A percentile compares a stretch with the other conserved stretches of the same genome.
phyloP scores from a whole-genome alignment of 1,139 yeast species.

The Ogataea hybrid region DNA sequence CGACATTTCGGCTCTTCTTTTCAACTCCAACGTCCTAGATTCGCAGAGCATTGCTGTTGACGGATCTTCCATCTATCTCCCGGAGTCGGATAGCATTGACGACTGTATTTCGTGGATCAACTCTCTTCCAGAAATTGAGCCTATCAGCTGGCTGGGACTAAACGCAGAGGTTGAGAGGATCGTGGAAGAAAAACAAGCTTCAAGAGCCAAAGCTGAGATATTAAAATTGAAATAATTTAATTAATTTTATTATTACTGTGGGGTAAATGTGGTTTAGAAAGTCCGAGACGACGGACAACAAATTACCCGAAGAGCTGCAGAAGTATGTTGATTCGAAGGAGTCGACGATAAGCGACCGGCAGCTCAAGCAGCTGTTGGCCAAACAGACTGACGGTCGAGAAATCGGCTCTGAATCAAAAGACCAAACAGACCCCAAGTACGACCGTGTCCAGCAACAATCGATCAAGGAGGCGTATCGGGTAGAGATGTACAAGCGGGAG shows the following conservation, averaged over 20 bases:
- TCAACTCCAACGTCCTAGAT: constrained; percentile 38
- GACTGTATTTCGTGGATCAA: constrained; percentile 52
- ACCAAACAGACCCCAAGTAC: too few species aligned
- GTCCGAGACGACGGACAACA: neutral
- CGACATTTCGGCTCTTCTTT: constrained; percentile 32
- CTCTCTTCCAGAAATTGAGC: constrained; percentile 54
- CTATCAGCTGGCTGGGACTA: constrained; percentile 65
- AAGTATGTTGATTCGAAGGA: constrained; percentile 25
- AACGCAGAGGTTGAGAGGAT: constrained; percentile 34
- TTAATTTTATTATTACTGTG: neutral
- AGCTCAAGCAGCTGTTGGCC: constrained; percentile 25
- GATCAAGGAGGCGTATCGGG: neutral
- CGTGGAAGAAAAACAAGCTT: constrained; percentile 10
- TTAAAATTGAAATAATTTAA: neutral
- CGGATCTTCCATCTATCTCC: constrained; percentile 37
- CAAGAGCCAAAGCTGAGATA: constrained; percentile 7
- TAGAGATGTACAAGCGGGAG: constrained; percentile 23
- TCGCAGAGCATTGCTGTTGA: constrained; percentile 35
- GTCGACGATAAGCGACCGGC: constrained; percentile 29
- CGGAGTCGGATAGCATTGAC: constrained; percentile 44
- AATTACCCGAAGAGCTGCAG: constrained; percentile 27
- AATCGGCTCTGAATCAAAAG: neutral
- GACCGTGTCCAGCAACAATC: neutral
- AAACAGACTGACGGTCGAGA: constrained; percentile 14
- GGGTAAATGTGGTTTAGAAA: constrained; percentile 12